Conservation (phyloP, 225 moss, liverwort and hornwort genomes). For the Sphagnum contortum region DNA sequence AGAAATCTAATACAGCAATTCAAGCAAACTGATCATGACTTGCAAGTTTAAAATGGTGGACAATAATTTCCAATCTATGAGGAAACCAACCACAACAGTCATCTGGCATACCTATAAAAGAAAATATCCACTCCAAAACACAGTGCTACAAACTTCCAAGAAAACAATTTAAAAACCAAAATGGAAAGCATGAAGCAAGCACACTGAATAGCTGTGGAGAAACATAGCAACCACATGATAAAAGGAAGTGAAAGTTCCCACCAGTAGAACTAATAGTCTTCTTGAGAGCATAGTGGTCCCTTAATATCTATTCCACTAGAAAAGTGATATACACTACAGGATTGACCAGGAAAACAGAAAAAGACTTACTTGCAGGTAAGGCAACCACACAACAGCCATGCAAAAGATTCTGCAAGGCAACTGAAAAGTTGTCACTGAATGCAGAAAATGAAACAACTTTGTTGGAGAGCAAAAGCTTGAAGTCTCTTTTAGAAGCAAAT, state of each 20-base stretch:
- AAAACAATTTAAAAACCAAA: too few relatives aligned
- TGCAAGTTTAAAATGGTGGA: too few relatives aligned
- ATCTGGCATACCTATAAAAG: too few relatives aligned
- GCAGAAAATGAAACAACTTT: conserved; percentile 62
- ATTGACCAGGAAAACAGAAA: background rate
- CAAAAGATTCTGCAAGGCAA: conserved; percentile 45
- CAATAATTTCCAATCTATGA: too few relatives aligned
- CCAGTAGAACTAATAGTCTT: background rate
- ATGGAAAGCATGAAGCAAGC: conserved; percentile 1
- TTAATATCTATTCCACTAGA: background rate
- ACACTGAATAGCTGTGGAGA: background rate
- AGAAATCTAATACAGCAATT: too few relatives aligned
- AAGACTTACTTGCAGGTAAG: conserved; percentile 41
- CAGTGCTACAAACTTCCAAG: too few relatives aligned
- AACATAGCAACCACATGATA: background rate
- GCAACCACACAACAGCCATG: conserved; percentile 81
- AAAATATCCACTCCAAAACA: too few relatives aligned
- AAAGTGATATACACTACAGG: background rate
- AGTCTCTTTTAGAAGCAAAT: conserved; percentile 48
- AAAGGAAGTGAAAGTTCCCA: background rate
- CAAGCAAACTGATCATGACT: too few relatives aligned
- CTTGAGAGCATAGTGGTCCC: background rate
- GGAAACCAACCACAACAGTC: too few relatives aligned
- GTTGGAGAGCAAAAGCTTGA: conserved; percentile 53
- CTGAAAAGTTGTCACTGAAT: conserved; percentile 48